These are phyloP conservation scores for Silene coronaria DNA, from an alignment of 179 eudicot genomes.

Conservation along the genomic window DNA sequence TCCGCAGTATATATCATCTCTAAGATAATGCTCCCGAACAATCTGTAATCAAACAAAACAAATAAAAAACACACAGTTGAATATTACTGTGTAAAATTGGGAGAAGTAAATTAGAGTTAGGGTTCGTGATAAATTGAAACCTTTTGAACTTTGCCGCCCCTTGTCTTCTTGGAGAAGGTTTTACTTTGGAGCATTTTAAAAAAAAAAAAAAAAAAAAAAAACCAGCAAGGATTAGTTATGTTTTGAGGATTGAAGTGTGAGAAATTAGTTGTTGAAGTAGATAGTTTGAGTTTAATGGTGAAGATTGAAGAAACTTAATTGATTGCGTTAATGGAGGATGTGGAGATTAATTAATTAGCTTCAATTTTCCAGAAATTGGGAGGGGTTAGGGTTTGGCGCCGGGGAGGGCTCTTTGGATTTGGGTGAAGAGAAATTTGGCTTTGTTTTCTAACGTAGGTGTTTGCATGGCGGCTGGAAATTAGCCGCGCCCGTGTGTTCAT, in stretches of 20 bases:
- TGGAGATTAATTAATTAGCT: too few relatives aligned
- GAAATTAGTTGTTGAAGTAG: not conserved
- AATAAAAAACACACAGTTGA: not conserved
- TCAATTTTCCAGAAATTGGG: too few relatives aligned
- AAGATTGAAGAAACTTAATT: too few relatives aligned
- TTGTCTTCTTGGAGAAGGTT: slow-evolving; percentile 61
- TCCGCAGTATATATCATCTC: slow-evolving; percentile 93
- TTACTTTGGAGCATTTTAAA: slow-evolving; percentile 72
- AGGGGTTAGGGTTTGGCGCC: too few relatives aligned
- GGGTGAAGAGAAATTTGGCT: too few relatives aligned
- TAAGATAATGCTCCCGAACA: slow-evolving; percentile 83
- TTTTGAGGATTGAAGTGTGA: not conserved
- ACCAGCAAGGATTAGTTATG: not conserved
- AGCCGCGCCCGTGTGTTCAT: too few relatives aligned
- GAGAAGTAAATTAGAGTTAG: slow-evolving; percentile 9
- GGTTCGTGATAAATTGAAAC: slow-evolving; percentile 28
- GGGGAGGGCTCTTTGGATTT: too few relatives aligned
- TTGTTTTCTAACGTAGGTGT: too few relatives aligned
- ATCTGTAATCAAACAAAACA: slow-evolving; percentile 34
- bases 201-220: not conserved
- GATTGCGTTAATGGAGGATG: too few relatives aligned
- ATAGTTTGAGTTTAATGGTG: not conserved
- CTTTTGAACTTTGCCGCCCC: slow-evolving; percentile 76
- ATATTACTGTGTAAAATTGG: not conserved
- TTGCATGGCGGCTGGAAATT: too few relatives aligned